Conservation (phyloP, 169 alveolate genomes). For the Theileria sp. region DNA sequence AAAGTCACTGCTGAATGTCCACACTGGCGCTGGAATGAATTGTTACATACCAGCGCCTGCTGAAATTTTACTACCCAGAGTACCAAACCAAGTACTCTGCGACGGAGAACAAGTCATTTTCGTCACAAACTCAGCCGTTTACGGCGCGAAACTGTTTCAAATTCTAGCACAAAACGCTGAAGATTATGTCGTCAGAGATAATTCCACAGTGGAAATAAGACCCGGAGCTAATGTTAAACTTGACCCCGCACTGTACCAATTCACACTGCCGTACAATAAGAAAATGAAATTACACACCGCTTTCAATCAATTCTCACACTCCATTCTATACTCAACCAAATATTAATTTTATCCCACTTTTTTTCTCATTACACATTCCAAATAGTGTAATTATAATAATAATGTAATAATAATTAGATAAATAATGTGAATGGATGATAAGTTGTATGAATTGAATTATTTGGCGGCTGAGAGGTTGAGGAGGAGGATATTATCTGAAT, state of each 20-base stretch:
- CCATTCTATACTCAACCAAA: conserved; percentile 4
- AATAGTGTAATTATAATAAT: too few species aligned
- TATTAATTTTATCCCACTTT: too few species aligned
- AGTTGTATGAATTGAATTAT: conserved; percentile 36
- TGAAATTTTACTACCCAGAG: conserved; percentile 17
- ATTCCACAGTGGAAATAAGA: conserved; percentile 31
- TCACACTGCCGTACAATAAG: conserved; percentile 25
- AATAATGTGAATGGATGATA: conserved; percentile 24
- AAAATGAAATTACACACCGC: conserved; percentile 30
- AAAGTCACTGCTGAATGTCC: conserved; percentile 36
- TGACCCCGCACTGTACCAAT: conserved; percentile 60
- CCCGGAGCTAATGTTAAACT: conserved; percentile 23
- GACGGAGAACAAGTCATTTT: conserved; percentile 56
- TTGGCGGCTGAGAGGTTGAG: conserved; percentile 28
- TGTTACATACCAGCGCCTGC: conserved; percentile 30
- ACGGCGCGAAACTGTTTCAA: conserved; percentile 37
- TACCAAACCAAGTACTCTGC: conserved; percentile 25
- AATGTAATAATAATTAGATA: too few species aligned
- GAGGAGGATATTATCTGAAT: conserved; percentile 9
- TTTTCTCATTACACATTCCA: too few species aligned
- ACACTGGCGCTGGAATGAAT: conserved; percentile 29
- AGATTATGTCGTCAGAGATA: conserved; percentile 31
- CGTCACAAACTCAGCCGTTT: conserved; percentile 27
- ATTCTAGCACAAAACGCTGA: conserved; percentile 15
- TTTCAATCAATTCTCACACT: conserved; percentile 50